Conservation (phyloP, 2,329 filamentous ascomycete genomes). For the Dothistroma pini region DNA sequence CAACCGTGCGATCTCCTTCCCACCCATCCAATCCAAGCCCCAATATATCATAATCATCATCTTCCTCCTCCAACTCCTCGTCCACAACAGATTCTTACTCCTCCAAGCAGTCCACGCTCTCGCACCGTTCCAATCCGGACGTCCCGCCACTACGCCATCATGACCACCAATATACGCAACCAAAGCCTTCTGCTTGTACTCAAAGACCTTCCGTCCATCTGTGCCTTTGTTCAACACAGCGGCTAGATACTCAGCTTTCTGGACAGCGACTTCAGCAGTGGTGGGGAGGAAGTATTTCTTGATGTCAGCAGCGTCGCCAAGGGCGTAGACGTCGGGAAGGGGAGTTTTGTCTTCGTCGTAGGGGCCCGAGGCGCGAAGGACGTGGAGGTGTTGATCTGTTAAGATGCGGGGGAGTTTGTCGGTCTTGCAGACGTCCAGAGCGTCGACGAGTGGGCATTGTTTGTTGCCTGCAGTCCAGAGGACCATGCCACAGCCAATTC, state of each 20-base stretch:
- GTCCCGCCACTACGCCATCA: conserved; percentile 42
- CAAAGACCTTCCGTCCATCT: conserved; percentile 30
- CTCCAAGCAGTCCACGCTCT: conserved; percentile 46
- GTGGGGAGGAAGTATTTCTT: conserved; percentile 36
- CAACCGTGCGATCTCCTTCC: conserved; percentile 31
- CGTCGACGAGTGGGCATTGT: conserved; percentile 34
- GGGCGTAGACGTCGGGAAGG: conserved; percentile 32
- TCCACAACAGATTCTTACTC: conserved; percentile 35
- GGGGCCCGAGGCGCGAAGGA: conserved; percentile 15
- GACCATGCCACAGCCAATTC: conserved; percentile 37
- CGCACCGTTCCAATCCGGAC: conserved; percentile 40
- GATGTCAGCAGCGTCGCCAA: conserved; percentile 40
- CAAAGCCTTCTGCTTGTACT: conserved; percentile 39
- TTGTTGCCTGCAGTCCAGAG: conserved; percentile 42
- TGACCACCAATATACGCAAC: conserved; percentile 42
- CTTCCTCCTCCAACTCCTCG: conserved; percentile 31
- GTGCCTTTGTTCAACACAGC: conserved; percentile 26
- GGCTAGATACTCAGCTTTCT: conserved; percentile 38
- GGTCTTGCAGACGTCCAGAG: conserved; percentile 32
- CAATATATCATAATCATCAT: conserved; percentile 33
- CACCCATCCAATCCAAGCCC: conserved; percentile 23
- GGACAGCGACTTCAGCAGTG: conserved; percentile 38
- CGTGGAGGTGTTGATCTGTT: conserved; percentile 35
- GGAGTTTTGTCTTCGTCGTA: conserved; percentile 24
- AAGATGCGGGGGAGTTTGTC: conserved; percentile 35